phyloP scores from a whole-genome alignment of 1,284 basidiomycete genomes.

The Ustilago cynodontis region DNA sequence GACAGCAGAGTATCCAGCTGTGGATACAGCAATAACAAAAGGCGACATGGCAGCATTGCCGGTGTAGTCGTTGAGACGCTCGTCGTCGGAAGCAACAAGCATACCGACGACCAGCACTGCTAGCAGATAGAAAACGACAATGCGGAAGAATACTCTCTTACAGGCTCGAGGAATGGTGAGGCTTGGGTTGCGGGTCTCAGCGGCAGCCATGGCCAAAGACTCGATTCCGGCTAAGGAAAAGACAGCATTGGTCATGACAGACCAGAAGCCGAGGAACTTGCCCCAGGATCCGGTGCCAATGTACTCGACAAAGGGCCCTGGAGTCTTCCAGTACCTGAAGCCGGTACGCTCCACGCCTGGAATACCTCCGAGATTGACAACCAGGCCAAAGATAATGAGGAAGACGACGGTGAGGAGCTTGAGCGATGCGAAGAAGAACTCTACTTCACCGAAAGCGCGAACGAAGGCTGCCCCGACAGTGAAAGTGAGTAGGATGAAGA shows the following conservation, averaged over 20 bases:
- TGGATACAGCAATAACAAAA: slow-evolving; percentile 69
- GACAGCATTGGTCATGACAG: slow-evolving; percentile 74
- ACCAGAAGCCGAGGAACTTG: slow-evolving; percentile 70
- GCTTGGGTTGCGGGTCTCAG: slow-evolving; percentile 55
- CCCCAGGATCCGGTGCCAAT: slow-evolving; percentile 75
- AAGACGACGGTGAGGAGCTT: slow-evolving; percentile 45
- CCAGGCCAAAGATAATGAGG: slow-evolving; percentile 56
- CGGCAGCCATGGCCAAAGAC: slow-evolving; percentile 68
- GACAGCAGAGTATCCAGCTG: slow-evolving; percentile 71
- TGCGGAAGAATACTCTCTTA: slow-evolving; percentile 79
- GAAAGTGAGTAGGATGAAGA: slow-evolving; percentile 72
- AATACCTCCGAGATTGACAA: slow-evolving; percentile 53
- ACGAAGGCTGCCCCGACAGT: slow-evolving; percentile 73
- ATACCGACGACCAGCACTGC: slow-evolving; percentile 77
- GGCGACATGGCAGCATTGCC: slow-evolving; percentile 47
- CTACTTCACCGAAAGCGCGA: slow-evolving; percentile 78
- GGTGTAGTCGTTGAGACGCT: slow-evolving; percentile 44
- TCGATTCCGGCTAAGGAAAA: slow-evolving; percentile 88
- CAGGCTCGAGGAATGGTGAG: slow-evolving; percentile 53
- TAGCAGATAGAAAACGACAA: slow-evolving; percentile 76
- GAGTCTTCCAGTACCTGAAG: slow-evolving; percentile 67
- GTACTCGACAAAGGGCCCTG: slow-evolving; percentile 70
- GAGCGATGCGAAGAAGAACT: slow-evolving; percentile 40
- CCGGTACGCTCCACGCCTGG: slow-evolving; percentile 53
- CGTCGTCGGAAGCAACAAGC: slow-evolving; percentile 77